Conservation (phyloP, 1,284 basidiomycete species). For the Omphalotus olearius region DNA sequence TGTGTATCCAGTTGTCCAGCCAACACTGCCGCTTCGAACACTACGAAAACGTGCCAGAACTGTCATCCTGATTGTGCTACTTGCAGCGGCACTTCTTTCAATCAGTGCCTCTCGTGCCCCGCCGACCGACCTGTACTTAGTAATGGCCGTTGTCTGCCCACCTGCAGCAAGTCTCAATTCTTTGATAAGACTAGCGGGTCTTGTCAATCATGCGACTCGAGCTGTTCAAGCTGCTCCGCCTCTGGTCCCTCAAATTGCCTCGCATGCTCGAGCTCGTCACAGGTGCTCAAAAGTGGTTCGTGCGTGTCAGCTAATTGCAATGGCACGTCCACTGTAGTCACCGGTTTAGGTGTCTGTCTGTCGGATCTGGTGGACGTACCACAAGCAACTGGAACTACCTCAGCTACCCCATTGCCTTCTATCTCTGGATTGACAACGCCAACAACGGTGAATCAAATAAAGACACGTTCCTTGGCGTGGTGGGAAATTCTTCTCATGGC, state of each 20-base stretch:
- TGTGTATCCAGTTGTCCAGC: conserved; percentile 73
- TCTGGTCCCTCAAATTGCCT: conserved; percentile 62
- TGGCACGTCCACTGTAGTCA: conserved; percentile 47
- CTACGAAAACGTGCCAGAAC: conserved; percentile 49
- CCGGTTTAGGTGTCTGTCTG: conserved; percentile 73
- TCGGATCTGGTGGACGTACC: conserved; percentile 62
- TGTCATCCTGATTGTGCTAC: conserved; percentile 82
- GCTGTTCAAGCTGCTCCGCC: conserved; percentile 71
- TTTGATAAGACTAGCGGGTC: conserved; percentile 60
- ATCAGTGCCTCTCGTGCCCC: conserved; percentile 71
- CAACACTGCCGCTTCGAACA: conserved; percentile 57
- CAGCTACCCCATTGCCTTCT: conserved; percentile 45
- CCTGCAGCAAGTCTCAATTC: conserved; percentile 67
- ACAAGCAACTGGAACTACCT: conserved; percentile 38
- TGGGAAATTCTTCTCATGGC: conserved; percentile 83
- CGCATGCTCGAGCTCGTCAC: conserved; percentile 60
- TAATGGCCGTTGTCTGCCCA: conserved; percentile 69
- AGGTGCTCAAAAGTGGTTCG: conserved; percentile 58
- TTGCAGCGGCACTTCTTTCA: conserved; percentile 69
- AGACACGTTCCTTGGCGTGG: conserved; percentile 48
- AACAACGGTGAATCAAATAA: conserved; percentile 29
- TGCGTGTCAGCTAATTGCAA: conserved; percentile 62
- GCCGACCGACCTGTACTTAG: conserved; percentile 65
- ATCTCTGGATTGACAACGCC: conserved; percentile 52
- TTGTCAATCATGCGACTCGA: conserved; percentile 68